Evolutionary conservation across 2,329 filamentous ascomycete species (phyloP).

Genomic region (Allantophomopsis lycopodina): DNA sequence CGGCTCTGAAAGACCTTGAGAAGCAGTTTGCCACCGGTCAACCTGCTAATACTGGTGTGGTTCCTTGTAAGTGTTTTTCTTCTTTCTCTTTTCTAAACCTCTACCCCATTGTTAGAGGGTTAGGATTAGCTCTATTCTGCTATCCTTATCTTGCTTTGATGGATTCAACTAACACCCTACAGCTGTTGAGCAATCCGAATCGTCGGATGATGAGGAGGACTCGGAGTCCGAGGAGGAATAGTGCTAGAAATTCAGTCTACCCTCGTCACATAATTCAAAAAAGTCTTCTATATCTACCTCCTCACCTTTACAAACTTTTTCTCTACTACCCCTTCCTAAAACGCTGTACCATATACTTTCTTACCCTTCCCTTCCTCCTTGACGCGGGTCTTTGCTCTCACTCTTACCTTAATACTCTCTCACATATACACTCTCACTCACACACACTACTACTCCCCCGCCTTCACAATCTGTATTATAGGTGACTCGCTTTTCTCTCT

Average conservation of each 20-base stretch:
- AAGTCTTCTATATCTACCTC: neutral
- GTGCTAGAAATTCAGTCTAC: neutral
- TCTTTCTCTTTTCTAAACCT: neutral
- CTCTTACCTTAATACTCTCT: too few relatives aligned
- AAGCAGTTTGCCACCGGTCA: slow-evolving; percentile 25
- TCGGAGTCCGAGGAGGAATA: slow-evolving; percentile 36
- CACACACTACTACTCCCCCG: too few relatives aligned
- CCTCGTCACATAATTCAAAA: neutral
- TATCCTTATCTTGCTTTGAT: too few relatives aligned
- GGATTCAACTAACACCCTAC: slow-evolving; percentile 4
- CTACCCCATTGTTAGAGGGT: neutral
- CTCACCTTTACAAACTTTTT: neutral
- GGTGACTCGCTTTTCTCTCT: too few relatives aligned
- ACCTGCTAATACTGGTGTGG: slow-evolving; percentile 20
- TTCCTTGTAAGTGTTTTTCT: slow-evolving; percentile 13
- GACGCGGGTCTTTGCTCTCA: too few relatives aligned
- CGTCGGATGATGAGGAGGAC: slow-evolving; percentile 35
- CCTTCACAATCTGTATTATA: too few relatives aligned
- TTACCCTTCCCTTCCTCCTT: too few relatives aligned
- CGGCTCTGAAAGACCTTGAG: slow-evolving; percentile 45
- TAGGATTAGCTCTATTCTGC: too few relatives aligned
- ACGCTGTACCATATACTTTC: too few relatives aligned
- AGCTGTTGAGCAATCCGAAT: slow-evolving; percentile 23
- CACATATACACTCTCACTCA: too few relatives aligned
- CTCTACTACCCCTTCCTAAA: neutral